Percentiles rank a stretch among this genome's conserved stretches.
These are phyloP conservation scores for Taphrina communis DNA, from an alignment of 1,139 yeast genomes.

Conservation along the genomic window DNA sequence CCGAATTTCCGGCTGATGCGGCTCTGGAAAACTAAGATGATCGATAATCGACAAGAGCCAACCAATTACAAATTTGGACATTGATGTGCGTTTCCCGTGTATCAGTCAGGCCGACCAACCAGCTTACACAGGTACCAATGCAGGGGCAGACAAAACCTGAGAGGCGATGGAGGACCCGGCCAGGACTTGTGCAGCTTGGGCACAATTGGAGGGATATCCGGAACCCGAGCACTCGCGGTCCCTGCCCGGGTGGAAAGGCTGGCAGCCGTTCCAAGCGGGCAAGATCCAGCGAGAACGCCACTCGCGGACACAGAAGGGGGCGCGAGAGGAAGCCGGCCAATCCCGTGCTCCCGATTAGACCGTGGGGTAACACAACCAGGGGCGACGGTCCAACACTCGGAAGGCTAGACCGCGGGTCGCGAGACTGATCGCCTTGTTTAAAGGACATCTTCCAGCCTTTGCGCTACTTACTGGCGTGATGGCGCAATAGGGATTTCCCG, in stretches of 20 bases:
- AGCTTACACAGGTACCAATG: no score
- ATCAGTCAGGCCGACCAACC: no score
- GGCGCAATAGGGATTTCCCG: not conserved
- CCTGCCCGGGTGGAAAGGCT: no score
- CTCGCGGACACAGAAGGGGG: not conserved
- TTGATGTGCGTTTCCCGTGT: no score
- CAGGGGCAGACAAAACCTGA: no score
- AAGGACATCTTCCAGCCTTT: not conserved
- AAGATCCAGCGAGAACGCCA: not conserved
- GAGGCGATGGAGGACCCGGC: no score
- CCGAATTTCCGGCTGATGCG: not conserved
- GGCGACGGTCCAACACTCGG: not conserved
- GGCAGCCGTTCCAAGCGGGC: no score
- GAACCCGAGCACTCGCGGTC: no score
- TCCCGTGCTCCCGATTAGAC: slow-evolving; percentile 1
- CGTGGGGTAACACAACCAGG: not conserved
- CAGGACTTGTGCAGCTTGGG: no score
- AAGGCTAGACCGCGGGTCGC: slow-evolving; percentile 1
- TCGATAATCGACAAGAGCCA: not conserved
- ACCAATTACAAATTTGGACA: no score
- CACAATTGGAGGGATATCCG: no score
- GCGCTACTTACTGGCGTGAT: not conserved
- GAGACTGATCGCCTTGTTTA: not conserved
- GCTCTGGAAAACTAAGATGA: not conserved
- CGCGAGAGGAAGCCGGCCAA: not conserved